Evolutionary conservation across 345 rosid genomes (phyloP).

Genomic region (Cardamine chenopodiifolia): DNA sequence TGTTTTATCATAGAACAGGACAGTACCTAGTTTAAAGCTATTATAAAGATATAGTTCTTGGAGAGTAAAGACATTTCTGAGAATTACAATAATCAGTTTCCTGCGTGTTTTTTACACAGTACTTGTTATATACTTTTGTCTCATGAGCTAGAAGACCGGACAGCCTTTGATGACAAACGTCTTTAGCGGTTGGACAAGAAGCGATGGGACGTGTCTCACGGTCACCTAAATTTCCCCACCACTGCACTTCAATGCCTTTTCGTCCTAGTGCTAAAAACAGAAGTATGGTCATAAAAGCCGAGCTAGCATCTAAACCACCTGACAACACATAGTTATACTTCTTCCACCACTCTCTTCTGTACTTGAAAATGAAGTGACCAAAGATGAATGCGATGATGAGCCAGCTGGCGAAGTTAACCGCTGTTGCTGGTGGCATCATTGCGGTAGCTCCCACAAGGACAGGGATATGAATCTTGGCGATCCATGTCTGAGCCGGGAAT

Average conservation of each 20-base stretch:
- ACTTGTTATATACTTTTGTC: conserved; percentile 3
- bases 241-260: conserved; percentile 46
- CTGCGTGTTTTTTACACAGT: conserved; percentile 28
- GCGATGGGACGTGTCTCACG: conserved; percentile 73
- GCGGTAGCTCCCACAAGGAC: conserved; percentile 72
- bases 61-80: conserved; percentile 21
- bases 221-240: conserved; percentile 85
- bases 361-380: conserved; percentile 58
- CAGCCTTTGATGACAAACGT: conserved; percentile 56
- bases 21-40: conserved; percentile 25
- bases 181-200: conserved; percentile 73
- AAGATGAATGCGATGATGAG: conserved; percentile 56
- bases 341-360: conserved; percentile 63
- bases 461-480: conserved; percentile 64
- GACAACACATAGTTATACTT: conserved; percentile 79
- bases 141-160: conserved; percentile 51
- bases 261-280: conserved; percentile 59
- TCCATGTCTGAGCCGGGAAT: conserved; percentile 67
- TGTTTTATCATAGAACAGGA: not conserved
- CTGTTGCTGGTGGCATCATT: conserved; percentile 82
- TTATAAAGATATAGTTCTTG: conserved; percentile 14
- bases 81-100: conserved; percentile 6
- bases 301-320: conserved; percentile 81
- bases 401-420: conserved; percentile 85
- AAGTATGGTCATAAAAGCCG: conserved; percentile 70